Conservation (phyloP, 208 protist species). For the Trypanosomatidae sp. region DNA sequence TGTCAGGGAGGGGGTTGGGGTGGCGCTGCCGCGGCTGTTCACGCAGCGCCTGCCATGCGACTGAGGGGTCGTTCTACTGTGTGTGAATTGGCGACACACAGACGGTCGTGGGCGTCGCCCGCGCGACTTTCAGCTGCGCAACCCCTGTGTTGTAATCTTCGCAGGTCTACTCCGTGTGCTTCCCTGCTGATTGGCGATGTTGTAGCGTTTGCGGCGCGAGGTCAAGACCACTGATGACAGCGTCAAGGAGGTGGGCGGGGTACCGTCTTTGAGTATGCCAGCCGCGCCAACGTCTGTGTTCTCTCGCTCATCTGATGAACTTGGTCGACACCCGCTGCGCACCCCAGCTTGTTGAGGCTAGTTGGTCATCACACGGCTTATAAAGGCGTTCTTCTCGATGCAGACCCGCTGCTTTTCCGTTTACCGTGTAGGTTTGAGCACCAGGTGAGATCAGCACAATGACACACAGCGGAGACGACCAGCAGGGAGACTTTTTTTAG, state of each 20-base stretch:
- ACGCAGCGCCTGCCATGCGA: neutral
- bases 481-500: neutral
- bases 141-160: slow-evolving; percentile 75
- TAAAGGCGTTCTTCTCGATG: neutral
- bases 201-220: slow-evolving; percentile 26
- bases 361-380: neutral
- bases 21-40: slow-evolving; percentile 33
- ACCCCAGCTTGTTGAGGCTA: neutral
- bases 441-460: neutral
- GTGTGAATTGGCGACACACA: slow-evolving; percentile 31
- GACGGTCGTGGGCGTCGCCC: slow-evolving; percentile 38
- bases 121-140: slow-evolving; percentile 57
- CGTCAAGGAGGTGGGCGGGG: neutral
- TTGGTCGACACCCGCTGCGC: neutral
- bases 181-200: slow-evolving; percentile 56
- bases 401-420: neutral
- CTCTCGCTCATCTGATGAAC: neutral
- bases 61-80: slow-evolving; percentile 27
- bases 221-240: neutral
- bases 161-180: slow-evolving; percentile 42
- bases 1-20: slow-evolving; percentile 58
- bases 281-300: neutral
- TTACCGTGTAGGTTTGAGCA: neutral
- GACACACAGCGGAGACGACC: neutral
- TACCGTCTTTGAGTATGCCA: neutral